Conservation (phyloP, 352 stramenopile species). For the Globisporangium nunn region DNA sequence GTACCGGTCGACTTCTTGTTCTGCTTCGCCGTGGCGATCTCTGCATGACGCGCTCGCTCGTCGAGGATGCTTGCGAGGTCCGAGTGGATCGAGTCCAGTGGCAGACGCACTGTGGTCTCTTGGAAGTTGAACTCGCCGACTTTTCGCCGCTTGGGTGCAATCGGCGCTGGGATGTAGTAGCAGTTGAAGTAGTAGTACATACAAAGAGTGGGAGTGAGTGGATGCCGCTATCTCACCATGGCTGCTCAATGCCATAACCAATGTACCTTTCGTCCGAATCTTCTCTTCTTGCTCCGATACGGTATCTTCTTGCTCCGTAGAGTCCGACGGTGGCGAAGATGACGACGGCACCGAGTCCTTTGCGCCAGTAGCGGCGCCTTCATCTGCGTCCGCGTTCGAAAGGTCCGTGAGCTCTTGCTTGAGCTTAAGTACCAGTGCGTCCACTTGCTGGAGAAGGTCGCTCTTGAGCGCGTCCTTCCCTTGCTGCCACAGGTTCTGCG, state of each 20-base stretch:
- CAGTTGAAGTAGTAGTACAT: background rate
- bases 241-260: background rate
- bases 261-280: slow-evolving; percentile 7
- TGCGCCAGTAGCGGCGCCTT: background rate
- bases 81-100: slow-evolving; percentile 43
- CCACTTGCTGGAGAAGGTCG: slow-evolving; percentile 37
- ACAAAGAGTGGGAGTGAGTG: background rate
- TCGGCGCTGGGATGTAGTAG: slow-evolving; percentile 5
- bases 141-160: slow-evolving; percentile 43
- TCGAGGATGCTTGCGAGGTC: slow-evolving; percentile 52
- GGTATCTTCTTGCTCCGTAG: slow-evolving; percentile 7
- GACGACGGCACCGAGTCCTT: background rate
- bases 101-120: slow-evolving; percentile 37
- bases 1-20: slow-evolving; percentile 20
- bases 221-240: too few species aligned
- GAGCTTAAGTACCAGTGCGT: slow-evolving; percentile 40
- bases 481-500: slow-evolving; percentile 60
- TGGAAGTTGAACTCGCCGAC: slow-evolving; percentile 22
- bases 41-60: slow-evolving; percentile 22
- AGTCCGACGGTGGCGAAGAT: background rate
- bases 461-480: slow-evolving; percentile 50
- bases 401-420: slow-evolving; percentile 41
- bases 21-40: slow-evolving; percentile 18
- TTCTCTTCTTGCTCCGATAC: slow-evolving; percentile 6
- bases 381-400: slow-evolving; percentile 11